Conservation (phyloP, 805 yeast species). For the Suhomyces kilbournensis region DNA sequence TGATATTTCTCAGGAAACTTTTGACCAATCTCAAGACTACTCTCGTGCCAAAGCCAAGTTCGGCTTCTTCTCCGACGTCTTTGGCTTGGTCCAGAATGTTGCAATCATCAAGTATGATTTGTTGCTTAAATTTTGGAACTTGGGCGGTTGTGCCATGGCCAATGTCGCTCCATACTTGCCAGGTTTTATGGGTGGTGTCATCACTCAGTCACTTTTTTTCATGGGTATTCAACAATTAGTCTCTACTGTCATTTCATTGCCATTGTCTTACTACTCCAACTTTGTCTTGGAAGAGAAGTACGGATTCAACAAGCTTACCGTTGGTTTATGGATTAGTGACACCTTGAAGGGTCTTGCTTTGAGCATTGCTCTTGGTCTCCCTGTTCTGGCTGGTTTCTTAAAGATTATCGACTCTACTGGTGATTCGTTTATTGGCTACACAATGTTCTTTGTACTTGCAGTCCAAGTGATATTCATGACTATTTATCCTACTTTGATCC, state of each 20-base stretch:
- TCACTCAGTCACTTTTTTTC: conserved; percentile 65
- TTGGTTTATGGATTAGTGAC: conserved; percentile 70
- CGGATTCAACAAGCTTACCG: conserved; percentile 89
- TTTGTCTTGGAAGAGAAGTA: conserved; percentile 89
- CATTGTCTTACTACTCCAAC: conserved; percentile 69
- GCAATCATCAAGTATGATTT: conserved; percentile 57
- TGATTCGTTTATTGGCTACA: conserved; percentile 74
- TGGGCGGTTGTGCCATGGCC: conserved; percentile 62
- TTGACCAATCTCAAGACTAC: conserved; percentile 72
- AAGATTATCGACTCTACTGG: conserved; percentile 81
- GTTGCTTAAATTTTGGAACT: conserved; percentile 36
- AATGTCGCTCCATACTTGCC: conserved; percentile 43
- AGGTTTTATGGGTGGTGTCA: conserved; percentile 48
- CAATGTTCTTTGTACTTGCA: conserved; percentile 65
- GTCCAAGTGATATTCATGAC: conserved; percentile 75
- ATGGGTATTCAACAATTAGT: conserved; percentile 54
- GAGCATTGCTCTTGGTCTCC: conserved; percentile 60
- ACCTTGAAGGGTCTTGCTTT: conserved; percentile 58
- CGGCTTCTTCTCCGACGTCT: conserved; percentile 52
- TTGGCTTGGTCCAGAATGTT: conserved; percentile 53
- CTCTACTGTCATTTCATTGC: conserved; percentile 57
- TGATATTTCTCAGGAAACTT: conserved; percentile 70
- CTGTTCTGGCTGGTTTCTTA: conserved; percentile 70
- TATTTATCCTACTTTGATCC: conserved; percentile 78
- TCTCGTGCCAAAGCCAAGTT: conserved; percentile 76